Evolutionary conservation across 495 filamentous ascomycete genomes (phyloP).

Genomic region (Rhypophila decipiens): DNA sequence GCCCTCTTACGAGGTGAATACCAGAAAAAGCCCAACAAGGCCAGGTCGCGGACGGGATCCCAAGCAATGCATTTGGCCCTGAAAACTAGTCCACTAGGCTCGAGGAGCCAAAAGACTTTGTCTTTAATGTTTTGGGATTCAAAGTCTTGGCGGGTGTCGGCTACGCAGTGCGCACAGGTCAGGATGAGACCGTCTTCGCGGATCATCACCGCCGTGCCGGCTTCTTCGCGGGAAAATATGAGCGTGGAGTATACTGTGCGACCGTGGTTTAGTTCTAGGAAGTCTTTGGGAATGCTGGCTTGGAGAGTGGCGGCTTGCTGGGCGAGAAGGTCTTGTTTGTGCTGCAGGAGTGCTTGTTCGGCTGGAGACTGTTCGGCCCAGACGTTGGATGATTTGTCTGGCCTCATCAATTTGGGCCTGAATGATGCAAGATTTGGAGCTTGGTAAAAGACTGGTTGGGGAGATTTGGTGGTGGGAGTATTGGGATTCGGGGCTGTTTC

Average conservation of each 20-base stretch:
- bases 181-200: slow-evolving; percentile 33
- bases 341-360: slow-evolving; percentile 13
- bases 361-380: background rate
- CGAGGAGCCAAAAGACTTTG: slow-evolving; percentile 31
- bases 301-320: background rate
- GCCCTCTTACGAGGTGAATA: too few species aligned
- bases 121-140: too few species aligned
- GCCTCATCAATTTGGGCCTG: slow-evolving; percentile 2
- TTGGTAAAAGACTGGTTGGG: background rate
- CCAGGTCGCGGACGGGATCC: slow-evolving; percentile 35
- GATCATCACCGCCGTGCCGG: slow-evolving; percentile 44
- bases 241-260: slow-evolving; percentile 26
- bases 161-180: slow-evolving; percentile 44
- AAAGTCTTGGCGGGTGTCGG: slow-evolving; percentile 23
- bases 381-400: too few species aligned
- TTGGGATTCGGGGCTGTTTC: background rate
- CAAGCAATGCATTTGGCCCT: slow-evolving; percentile 29
- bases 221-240: slow-evolving; percentile 43
- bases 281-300: slow-evolving; percentile 1
- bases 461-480: background rate
- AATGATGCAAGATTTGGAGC: background rate
- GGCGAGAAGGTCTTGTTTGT: slow-evolving; percentile 13
- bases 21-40: too few species aligned
- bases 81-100: slow-evolving; percentile 29
- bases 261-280: slow-evolving; percentile 1